Conservation (phyloP, 2,329 filamentous ascomycete genomes). For the Calycina marina region DNA sequence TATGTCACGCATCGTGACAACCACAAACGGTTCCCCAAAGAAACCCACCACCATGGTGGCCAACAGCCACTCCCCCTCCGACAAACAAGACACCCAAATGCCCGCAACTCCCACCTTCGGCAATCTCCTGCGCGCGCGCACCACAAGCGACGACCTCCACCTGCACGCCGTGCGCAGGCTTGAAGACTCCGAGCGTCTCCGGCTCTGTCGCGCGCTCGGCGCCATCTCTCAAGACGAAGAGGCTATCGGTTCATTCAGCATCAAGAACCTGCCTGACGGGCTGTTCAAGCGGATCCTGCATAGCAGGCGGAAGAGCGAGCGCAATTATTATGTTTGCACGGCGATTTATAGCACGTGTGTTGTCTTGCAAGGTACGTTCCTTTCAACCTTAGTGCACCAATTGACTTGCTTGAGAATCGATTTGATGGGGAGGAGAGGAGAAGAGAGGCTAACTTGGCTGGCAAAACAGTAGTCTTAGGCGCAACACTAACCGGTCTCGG, state of each 20-base stretch:
- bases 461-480: constrained; percentile 15
- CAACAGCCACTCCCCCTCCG: too few species aligned
- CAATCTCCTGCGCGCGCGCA: too few species aligned
- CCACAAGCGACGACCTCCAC: too few species aligned
- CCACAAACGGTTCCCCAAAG: too few species aligned
- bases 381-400: too few species aligned
- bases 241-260: background rate
- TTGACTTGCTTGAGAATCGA: too few species aligned
- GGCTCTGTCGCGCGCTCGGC: background rate
- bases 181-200: background rate
- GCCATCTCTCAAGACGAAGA: background rate
- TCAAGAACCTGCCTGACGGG: constrained; percentile 7
- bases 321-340: constrained; percentile 11
- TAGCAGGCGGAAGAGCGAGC: constrained; percentile 5
- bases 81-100: too few species aligned
- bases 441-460: too few species aligned
- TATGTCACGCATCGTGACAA: too few species aligned
- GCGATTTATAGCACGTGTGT: constrained; percentile 11
- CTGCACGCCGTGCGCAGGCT: background rate
- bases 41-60: too few species aligned
- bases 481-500: constrained; percentile 15
- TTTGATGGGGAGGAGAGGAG: too few species aligned
- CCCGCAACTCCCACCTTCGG: too few species aligned
- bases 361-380: constrained; percentile 13
- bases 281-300: constrained; percentile 13